phyloP scores from a whole-genome alignment of 176 grass and related monocot species.

The Saccharum officinarum region DNA sequence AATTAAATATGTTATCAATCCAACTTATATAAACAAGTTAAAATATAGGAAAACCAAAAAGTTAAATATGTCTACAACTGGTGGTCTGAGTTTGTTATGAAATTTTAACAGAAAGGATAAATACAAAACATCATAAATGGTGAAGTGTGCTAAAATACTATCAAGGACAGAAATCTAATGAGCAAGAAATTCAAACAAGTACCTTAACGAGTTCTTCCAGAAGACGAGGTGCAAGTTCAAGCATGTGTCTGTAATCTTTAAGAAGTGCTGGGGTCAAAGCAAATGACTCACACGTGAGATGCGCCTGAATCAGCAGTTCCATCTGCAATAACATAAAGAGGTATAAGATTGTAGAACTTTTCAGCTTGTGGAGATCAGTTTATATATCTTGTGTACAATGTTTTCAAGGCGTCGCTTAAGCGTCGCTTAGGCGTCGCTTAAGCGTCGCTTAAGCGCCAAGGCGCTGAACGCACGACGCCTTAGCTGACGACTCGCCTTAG shows the following conservation, averaged over 20 bases:
- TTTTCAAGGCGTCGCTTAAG: no score
- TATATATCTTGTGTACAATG: not conserved
- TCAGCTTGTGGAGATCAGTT: slow-evolving; percentile 1
- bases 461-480: no score
- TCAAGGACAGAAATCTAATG: not conserved
- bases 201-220: slow-evolving; percentile 96
- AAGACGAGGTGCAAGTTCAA: slow-evolving; percentile 98
- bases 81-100: not conserved
- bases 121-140: not conserved
- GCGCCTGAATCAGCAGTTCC: slow-evolving; percentile 92
- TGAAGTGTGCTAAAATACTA: not conserved
- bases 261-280: slow-evolving; percentile 63
- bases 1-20: not conserved
- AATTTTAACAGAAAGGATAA: not conserved
- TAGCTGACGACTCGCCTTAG: no score
- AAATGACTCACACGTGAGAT: slow-evolving; percentile 78
- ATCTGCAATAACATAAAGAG: slow-evolving; percentile 56
- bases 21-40: not conserved
- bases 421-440: no score
- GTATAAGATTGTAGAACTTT: slow-evolving; percentile 3
- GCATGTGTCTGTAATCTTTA: slow-evolving; percentile 92
- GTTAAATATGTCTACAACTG: not conserved
- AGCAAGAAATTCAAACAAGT: slow-evolving; percentile 20
- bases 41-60: not conserved
- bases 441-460: no score